Percentiles rank a stretch among this genome's conserved stretches.
phyloP scores from a whole-genome alignment of 2,329 filamentous ascomycete genomes.

The Trichoderma guizhouense region DNA sequence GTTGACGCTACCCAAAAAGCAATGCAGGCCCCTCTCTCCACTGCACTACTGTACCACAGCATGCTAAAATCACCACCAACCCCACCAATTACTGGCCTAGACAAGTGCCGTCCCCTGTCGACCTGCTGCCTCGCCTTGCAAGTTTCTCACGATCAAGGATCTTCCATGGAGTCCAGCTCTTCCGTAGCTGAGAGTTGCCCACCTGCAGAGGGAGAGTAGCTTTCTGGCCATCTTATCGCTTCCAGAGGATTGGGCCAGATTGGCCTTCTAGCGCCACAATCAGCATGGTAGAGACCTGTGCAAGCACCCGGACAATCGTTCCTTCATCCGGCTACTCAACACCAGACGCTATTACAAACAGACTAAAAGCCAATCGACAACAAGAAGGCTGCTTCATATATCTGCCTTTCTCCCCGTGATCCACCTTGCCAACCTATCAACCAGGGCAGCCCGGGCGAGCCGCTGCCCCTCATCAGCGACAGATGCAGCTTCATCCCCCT shows the following conservation, averaged over 20 bases:
- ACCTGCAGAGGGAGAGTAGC: neutral
- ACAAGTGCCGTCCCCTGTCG: conserved; percentile 8
- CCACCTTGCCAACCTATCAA: neutral
- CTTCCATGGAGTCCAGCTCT: neutral
- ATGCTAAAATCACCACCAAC: neutral
- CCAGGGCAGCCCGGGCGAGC: conserved; percentile 15
- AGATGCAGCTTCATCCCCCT: neutral
- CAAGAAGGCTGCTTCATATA: conserved; percentile 7
- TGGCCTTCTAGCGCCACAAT: neutral
- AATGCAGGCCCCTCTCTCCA: neutral
- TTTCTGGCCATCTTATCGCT: neutral
- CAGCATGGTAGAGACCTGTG: neutral
- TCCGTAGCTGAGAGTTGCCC: neutral
- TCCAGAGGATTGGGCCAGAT: neutral
- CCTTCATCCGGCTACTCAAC: neutral
- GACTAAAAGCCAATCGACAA: conserved; percentile 2
- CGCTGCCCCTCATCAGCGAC: conserved; percentile 1
- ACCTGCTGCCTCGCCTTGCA: neutral
- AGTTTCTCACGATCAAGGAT: neutral
- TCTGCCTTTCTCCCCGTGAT: conserved; percentile 12
- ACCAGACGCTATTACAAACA: neutral
- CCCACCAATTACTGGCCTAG: neutral
- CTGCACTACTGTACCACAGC: neutral
- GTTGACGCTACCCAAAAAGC: neutral
- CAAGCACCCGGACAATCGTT: neutral